Evolutionary conservation across 2,329 filamentous ascomycete genomes (phyloP).

Genomic region (Fusarium concolor): DNA sequence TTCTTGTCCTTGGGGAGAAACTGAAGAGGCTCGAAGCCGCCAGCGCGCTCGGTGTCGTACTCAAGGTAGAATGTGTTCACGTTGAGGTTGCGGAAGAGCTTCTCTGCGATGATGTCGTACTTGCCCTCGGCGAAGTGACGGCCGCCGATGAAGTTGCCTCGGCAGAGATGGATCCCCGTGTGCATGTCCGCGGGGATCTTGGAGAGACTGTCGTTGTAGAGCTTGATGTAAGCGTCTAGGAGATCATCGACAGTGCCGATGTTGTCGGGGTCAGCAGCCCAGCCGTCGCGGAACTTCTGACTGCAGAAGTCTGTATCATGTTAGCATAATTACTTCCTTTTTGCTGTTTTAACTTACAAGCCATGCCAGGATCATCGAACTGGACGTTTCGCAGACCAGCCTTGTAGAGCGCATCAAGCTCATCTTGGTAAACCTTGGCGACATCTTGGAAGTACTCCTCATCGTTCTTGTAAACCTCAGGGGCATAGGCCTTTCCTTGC

Average conservation of each 20-base stretch:
- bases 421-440: conserved; percentile 73
- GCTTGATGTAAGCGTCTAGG: conserved; percentile 78
- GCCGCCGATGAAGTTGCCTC: conserved; percentile 73
- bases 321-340: neutral
- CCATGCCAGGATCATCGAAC: conserved; percentile 75
- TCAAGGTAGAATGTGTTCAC: conserved; percentile 77
- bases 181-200: conserved; percentile 76
- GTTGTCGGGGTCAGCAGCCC: conserved; percentile 75
- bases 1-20: conserved; percentile 70
- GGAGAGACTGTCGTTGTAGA: conserved; percentile 79
- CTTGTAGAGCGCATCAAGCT: conserved; percentile 70
- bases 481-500: conserved; percentile 45
- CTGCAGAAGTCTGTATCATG: conserved; percentile 74
- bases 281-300: conserved; percentile 76
- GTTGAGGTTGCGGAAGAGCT: conserved; percentile 71
- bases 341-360: conserved; percentile 70
- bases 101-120: conserved; percentile 75
- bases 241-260: conserved; percentile 75
- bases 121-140: conserved; percentile 75
- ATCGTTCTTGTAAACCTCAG: conserved; percentile 45
- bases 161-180: conserved; percentile 81
- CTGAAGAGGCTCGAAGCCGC: conserved; percentile 74
- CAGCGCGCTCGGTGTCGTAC: conserved; percentile 73
- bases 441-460: conserved; percentile 73
- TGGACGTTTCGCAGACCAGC: conserved; percentile 74